Base-by-base conservation (phyloP, 2,329 filamentous ascomycete species). In the Alternaria arborescens region DNA sequence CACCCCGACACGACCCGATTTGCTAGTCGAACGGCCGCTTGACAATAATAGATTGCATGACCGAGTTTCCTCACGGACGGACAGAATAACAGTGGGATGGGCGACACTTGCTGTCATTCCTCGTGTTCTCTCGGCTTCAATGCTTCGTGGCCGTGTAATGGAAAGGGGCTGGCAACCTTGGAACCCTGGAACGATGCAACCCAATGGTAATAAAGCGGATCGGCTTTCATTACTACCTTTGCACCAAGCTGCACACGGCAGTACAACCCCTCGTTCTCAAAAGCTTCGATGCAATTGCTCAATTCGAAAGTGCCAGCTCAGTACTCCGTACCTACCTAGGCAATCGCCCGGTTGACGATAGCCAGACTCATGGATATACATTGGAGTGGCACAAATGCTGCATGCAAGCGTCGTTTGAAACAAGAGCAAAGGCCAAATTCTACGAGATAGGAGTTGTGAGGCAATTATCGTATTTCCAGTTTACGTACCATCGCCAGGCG, bases 31-130 rank as follows among this genome's bases (percentile, higher is more conserved):
- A 40, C 26, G 41, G 38, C 14, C 26, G 16, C 30, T 28, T 14
- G 16, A 26, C 51, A 55, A n/a, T 36, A 59, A 59, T 59, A 59
- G 56, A 55, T 43, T 20, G 42, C 42, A 47, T 50, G 51, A 32
- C 20, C 38, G 26, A 51, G 12, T 12, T 44, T 36, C 22, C 44
- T 28, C 28, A 44, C 40, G 20, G 48, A 41, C 18, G n/a, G 11
- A 41, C 18, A n/a, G 11, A 34, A 41, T 26, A 40, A 50, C 57
- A 47, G 41, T 41, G 52, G 34, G 42, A 50, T 57, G 32, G 12
- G 36, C 57, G 30, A 52, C 50, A 60, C 50, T 63, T 60, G 36
- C 36, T n/a, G 24, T 63, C 60, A 56, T 63, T 44, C 16, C 57
- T 63, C 52, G 57, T 60, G 34, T 57, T 57, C 14, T 48, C 16